Evolutionary conservation across 2,329 filamentous ascomycete genomes (phyloP), one percentile per base, ranked within the genome.

Genomic region (Zymoseptoria passerinii): DNA sequence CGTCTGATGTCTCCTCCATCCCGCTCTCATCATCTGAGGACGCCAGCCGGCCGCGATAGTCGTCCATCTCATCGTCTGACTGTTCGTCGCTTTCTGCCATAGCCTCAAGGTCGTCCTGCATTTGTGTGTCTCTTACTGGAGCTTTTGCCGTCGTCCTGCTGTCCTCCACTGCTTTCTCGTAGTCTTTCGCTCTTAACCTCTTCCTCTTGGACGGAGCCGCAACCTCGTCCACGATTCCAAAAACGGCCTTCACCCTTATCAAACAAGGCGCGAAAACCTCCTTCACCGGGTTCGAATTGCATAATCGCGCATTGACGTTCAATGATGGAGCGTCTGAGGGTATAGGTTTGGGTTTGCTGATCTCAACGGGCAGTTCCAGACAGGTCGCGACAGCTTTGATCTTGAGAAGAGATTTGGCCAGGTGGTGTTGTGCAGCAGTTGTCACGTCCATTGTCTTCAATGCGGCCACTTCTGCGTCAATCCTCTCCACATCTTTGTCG

Each of bases 381-480:
- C 76, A 75, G 28, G 80, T 78, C 40, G 76, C 76, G 49, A 85
- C 77, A 13, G 79, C 77, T 69, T 85, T 86, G 53, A 80, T 81
- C 66, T 78, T 83, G 52, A 74, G 67, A 29, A 85, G 72, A 52
- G 80, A 79, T 69, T 83, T 84, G 65, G 80, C 76, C 16, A 86
- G 70, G 63, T 84, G 79, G 63, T 78, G 76, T 62, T 80, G 75
- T 2, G 81, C 82, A 1, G 77, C 75, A 27, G 69, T 68, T 4
- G 73, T 69, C 18, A 81, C 70, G 62, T 85, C 77, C 48, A 87
- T 74, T 7, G 70, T 71, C 78, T 86, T 86, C 54, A 85, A 69
- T 20, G 79, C 79, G 50, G 75, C 72, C 50, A 84, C 79, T 67
- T 86, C 88, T 35, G 81, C 80, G 61, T 89, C 82, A 29, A 92